These are phyloP conservation scores for Effrenium voratum DNA, from an alignment of 73 alveolate species.

Conservation along the genomic window DNA sequence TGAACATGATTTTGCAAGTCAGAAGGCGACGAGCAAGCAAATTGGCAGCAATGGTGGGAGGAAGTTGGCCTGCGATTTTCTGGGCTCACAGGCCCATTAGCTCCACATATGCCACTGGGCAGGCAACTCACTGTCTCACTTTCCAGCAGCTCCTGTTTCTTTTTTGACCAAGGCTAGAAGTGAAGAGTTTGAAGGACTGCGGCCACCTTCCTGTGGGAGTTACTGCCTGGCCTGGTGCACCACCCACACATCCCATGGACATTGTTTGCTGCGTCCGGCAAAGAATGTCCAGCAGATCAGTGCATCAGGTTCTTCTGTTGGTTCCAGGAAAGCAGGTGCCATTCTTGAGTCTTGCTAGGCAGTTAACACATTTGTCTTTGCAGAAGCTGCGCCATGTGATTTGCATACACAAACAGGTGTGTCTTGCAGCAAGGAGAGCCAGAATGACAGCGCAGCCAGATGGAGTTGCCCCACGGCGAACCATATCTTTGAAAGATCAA, in stretches of 20 bases:
- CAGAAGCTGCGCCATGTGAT: neutral
- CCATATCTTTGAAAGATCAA: neutral
- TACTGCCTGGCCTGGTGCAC: conserved; percentile 2
- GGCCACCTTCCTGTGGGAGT: neutral
- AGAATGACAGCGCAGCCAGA: neutral
- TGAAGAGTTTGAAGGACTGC: neutral
- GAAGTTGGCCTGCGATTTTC: conserved; percentile 8
- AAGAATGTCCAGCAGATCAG: neutral
- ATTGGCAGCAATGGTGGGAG: conserved; percentile 21
- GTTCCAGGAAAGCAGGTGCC: neutral
- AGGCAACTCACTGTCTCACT: neutral
- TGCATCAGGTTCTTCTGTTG: neutral
- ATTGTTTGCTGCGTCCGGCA: neutral
- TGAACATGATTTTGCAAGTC: neutral
- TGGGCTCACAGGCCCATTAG: neutral
- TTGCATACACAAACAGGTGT: neutral
- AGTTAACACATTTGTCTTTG: neutral
- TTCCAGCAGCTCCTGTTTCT: neutral
- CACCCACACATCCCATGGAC: neutral
- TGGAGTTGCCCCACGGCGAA: neutral
- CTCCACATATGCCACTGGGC: neutral
- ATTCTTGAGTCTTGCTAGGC: neutral
- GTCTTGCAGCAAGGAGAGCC: neutral
- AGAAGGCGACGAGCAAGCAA: neutral
- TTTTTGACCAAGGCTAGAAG: neutral